Conservation (phyloP, 2,329 filamentous ascomycete species). For the Akanthomyces dipterigenus region DNA sequence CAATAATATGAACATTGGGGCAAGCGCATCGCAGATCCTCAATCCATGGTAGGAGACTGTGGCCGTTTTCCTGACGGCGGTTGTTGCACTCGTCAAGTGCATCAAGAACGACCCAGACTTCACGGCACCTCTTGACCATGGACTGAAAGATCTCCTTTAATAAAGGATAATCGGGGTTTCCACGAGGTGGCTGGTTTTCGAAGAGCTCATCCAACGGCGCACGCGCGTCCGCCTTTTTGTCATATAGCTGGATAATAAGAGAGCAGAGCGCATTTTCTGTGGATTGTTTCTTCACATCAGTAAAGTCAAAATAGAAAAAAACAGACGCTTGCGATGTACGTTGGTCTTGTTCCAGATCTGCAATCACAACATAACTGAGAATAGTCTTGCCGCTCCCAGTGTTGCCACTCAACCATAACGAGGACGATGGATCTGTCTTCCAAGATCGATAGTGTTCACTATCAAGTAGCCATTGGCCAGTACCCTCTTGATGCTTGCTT, state of each 20-base stretch:
- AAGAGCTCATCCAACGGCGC: neutral
- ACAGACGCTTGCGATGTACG: neutral
- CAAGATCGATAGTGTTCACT: neutral
- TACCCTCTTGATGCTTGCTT: neutral
- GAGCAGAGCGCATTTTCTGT: conserved; percentile 2
- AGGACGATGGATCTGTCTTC: neutral
- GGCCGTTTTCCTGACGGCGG: neutral
- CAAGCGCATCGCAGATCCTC: neutral
- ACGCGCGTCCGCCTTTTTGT: neutral
- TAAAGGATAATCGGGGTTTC: neutral
- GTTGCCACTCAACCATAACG: neutral
- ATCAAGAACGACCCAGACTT: neutral
- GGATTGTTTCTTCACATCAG: neutral
- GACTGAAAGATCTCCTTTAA: neutral
- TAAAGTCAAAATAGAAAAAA: conserved; percentile 6
- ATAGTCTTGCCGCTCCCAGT: conserved; percentile 1
- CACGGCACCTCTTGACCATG: neutral
- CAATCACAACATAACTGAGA: neutral
- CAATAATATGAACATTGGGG: neutral
- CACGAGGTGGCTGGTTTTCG: neutral
- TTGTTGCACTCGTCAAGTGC: conserved; percentile 3
- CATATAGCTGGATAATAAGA: conserved; percentile 1
- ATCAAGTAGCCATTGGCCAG: neutral
- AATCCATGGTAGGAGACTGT: neutral
- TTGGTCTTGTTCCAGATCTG: neutral